Percentiles rank a stretch among this genome's conserved stretches.
phyloP scores from a whole-genome alignment of 2,329 filamentous ascomycete species.

The Kalmusia sp. region DNA sequence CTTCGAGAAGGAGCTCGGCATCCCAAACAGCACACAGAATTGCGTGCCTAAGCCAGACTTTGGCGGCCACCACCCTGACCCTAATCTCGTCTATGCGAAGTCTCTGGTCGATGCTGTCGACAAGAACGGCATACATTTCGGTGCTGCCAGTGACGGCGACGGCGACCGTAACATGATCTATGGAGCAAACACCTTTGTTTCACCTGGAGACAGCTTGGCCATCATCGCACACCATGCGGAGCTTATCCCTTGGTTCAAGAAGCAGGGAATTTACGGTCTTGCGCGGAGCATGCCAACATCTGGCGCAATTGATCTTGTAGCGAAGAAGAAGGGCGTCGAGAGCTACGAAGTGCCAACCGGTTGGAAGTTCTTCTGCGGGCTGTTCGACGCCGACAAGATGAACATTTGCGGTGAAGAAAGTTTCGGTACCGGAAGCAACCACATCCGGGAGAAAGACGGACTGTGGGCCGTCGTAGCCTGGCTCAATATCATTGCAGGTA shows the following conservation, averaged over 20 bases:
- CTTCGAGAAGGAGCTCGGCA: conserved; percentile 90
- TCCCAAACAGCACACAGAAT: conserved; percentile 85
- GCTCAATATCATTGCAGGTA: conserved; percentile 97
- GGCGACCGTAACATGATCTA: conserved; percentile 99
- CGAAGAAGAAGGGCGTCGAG: conserved; percentile 89
- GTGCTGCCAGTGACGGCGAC: conserved; percentile 94
- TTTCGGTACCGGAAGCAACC: conserved; percentile 97
- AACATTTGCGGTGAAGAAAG: conserved; percentile 99
- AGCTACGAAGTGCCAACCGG: conserved; percentile 97
- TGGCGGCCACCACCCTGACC: conserved; percentile 95
- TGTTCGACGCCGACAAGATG: conserved; percentile 98
- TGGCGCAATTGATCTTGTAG: conserved; percentile 92
- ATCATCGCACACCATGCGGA: conserved; percentile 98
- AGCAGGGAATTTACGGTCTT: conserved; percentile 93
- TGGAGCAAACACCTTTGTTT: conserved; percentile 94
- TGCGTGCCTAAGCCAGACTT: conserved; percentile 93
- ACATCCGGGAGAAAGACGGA: conserved; percentile 98
- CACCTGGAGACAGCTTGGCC: conserved; percentile 93
- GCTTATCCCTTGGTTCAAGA: conserved; percentile 97
- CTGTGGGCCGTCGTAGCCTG: conserved; percentile 97
- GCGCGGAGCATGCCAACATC: conserved; percentile 98
- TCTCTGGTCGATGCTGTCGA: conserved; percentile 94
- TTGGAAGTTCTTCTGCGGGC: conserved; percentile 99
- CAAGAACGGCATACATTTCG: conserved; percentile 90
- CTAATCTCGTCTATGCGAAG: conserved; percentile 96